Evolutionary conservation across 768 basidiomycete species (phyloP).

Genomic region (Suillus lakei): DNA sequence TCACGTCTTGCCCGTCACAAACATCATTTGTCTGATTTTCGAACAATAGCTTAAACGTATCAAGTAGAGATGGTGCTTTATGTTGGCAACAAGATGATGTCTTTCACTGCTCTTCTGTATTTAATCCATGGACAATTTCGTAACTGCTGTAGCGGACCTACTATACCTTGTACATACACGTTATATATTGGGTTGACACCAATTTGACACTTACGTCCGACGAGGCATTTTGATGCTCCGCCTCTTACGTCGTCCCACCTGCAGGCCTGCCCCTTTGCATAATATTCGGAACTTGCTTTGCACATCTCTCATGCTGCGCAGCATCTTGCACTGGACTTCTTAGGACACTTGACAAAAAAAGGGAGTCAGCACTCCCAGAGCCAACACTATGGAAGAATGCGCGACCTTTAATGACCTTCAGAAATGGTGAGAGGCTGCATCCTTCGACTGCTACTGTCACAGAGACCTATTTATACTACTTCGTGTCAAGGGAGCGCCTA

Average conservation of each 20-base stretch:
- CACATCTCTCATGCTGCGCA: conserved; percentile 1
- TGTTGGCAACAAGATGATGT: background rate
- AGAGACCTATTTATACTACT: conserved; percentile 3
- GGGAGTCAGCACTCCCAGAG: conserved; percentile 1
- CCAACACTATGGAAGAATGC: conserved; percentile 11
- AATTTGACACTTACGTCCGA: background rate
- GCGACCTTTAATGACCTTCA: conserved; percentile 11
- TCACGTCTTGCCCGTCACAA: background rate
- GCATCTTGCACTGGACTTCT: background rate
- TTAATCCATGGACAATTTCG: conserved; percentile 2
- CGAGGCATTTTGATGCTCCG: conserved; percentile 4
- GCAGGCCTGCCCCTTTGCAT: conserved; percentile 2
- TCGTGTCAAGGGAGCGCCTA: conserved; percentile 33
- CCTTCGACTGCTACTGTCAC: background rate
- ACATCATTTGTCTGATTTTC: conserved; percentile 16
- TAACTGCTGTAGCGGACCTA: background rate
- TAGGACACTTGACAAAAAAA: background rate
- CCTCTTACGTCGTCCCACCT: background rate
- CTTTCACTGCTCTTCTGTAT: conserved; percentile 1
- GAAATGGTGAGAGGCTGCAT: conserved; percentile 7
- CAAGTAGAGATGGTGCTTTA: conserved; percentile 40
- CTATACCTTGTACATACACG: background rate
- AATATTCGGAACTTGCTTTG: conserved; percentile 4
- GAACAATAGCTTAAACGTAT: conserved; percentile 60
- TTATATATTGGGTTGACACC: background rate